These are phyloP conservation scores for Effrenium voratum DNA, from an alignment of 73 alveolate genomes.

Conservation along the genomic window DNA sequence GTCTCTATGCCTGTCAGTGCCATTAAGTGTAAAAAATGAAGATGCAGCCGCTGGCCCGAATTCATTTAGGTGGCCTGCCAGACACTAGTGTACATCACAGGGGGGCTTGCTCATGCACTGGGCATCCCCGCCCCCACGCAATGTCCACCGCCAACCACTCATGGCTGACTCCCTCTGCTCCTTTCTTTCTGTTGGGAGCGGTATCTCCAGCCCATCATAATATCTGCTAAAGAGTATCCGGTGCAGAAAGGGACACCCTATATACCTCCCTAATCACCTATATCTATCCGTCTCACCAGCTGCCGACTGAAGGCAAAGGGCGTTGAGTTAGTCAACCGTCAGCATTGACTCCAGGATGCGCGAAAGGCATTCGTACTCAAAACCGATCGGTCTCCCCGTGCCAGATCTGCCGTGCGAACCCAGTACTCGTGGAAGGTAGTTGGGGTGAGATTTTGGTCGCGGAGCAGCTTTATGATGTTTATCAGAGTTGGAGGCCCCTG, in stretches of 20 bases:
- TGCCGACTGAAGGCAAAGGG: background rate
- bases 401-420: background rate
- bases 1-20: background rate
- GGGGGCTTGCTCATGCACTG: too few species aligned
- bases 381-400: constrained; percentile 4
- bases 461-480: background rate
- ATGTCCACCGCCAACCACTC: background rate
- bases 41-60: background rate
- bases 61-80: background rate
- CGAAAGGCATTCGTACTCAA: constrained; percentile 25
- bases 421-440: constrained; percentile 39
- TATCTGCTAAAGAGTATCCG: constrained; percentile 1
- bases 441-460: constrained; percentile 23
- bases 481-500: constrained; percentile 7
- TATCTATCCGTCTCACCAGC: background rate
- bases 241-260: background rate
- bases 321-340: constrained; percentile 2
- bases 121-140: background rate
- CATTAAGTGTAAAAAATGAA: background rate
- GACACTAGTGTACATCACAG: too few species aligned
- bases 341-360: constrained; percentile 17
- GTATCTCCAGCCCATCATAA: constrained; percentile 29
- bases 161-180: background rate
- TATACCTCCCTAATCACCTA: constrained; percentile 16
- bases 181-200: background rate